Evolutionary conservation across 2,329 filamentous ascomycete species (phyloP).

Genomic region (Neofusicoccum cordaticola): DNA sequence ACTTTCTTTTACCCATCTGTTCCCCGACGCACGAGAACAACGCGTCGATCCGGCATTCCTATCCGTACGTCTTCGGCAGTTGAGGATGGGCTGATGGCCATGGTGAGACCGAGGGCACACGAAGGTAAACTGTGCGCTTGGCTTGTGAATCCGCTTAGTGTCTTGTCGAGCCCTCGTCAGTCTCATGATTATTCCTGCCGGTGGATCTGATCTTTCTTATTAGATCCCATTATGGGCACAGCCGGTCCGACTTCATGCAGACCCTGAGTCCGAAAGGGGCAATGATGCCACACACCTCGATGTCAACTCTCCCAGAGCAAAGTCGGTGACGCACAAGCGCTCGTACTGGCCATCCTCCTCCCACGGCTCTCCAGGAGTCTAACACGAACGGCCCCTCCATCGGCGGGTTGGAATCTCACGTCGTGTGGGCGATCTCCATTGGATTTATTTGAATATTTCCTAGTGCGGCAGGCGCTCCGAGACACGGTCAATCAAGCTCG

Average conservation of each 20-base stretch:
- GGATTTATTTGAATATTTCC: neutral
- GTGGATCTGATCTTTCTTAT: neutral
- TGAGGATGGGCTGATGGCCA: neutral
- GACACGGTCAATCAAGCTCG: conserved; percentile 6
- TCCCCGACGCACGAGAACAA: neutral
- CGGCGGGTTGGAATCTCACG: neutral
- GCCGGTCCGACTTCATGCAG: neutral
- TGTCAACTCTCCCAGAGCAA: neutral
- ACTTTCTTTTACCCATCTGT: neutral
- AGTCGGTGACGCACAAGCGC: neutral
- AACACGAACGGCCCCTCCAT: neutral
- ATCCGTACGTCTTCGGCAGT: neutral
- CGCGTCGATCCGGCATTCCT: neutral
- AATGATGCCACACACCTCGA: neutral
- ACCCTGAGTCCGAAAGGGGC: neutral
- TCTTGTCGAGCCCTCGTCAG: neutral
- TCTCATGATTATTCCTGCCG: neutral
- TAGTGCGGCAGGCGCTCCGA: conserved; percentile 2
- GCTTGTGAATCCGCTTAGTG: neutral
- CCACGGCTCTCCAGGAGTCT: neutral
- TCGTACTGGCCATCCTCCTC: neutral
- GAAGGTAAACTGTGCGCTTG: neutral
- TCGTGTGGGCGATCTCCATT: neutral
- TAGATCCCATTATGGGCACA: neutral
- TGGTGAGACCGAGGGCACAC: neutral